Base-by-base conservation (phyloP, 169 alveolate species). In the Plasmodium billcollinsi region DNA sequence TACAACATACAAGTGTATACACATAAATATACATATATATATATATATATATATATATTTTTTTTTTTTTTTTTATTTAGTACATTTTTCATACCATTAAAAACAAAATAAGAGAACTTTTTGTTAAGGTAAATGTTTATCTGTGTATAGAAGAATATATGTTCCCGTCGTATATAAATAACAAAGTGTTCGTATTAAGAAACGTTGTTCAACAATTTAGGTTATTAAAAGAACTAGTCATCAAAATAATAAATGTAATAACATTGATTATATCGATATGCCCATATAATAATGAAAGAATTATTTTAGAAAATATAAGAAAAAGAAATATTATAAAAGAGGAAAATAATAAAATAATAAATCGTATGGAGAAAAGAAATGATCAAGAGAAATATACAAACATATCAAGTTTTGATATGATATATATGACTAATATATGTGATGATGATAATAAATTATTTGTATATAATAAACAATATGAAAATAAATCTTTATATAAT, bases 61-160 rank as follows among this genome's bases (percentile, higher is more conserved):
- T 3, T 15, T 1, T 43, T 3, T 39, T 15, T 39, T 20, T 18
- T 43, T 14, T 2, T 12, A 21, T 61, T 54, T 74, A 69, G 91
- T 24, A 20, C 24, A 18, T 69, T 3, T 50, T 83, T n/a, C 58
- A 18, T n/a, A 52, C 14, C 47, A 43, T 69, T n/a, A 20, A 72
- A 33, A 52, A 24, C 18, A 52, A 69, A 66, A 45, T 76, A 21
- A 76, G 29, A 14, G 58, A 47, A 24, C 11, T 70, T 7, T 56
- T 83, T 62, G 14, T 83, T 69, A 83, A 83, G n/a, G 85, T 71
- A 62, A 67, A 47, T 66, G 8, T 83, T 12, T 83, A 69, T 54
- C 24, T 83, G 12, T 83, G 91, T 24, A 24, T 83, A 24, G 91
- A 83, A 69, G 91, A 83, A 69, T 83, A 69, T 73, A 15, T 69